phyloP scores from a whole-genome alignment of 1,284 basidiomycete species.

The Tausonia pullulans region DNA sequence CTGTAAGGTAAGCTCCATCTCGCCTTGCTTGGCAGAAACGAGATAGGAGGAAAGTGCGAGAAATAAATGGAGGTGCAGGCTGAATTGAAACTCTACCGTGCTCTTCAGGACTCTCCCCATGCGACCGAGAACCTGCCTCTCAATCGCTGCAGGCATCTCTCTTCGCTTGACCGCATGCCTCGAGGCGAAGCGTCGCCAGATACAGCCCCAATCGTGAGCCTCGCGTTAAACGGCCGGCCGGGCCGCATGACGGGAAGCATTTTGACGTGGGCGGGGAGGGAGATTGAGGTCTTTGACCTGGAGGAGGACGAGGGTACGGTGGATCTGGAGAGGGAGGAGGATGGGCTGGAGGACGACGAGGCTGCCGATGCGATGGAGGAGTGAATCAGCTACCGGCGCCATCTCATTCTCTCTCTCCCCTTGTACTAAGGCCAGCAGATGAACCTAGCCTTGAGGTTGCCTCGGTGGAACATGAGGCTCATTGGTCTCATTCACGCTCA shows the following conservation, averaged over 20 bases:
- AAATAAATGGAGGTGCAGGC: too few relatives aligned
- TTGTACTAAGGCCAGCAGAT: too few relatives aligned
- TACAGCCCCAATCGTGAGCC: neutral
- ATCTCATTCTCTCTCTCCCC: too few relatives aligned
- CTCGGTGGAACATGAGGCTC: too few relatives aligned
- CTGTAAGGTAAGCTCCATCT: too few relatives aligned
- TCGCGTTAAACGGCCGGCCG: slow-evolving; percentile 3
- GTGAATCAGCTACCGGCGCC: too few relatives aligned
- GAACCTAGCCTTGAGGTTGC: too few relatives aligned
- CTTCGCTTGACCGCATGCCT: slow-evolving; percentile 5
- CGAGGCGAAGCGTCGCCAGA: neutral
- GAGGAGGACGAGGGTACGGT: slow-evolving; percentile 20
- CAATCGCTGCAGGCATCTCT: neutral
- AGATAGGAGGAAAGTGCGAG: too few relatives aligned
- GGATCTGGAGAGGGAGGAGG: slow-evolving; percentile 14
- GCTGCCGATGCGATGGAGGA: too few relatives aligned
- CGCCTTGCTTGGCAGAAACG: too few relatives aligned
- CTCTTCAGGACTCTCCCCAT: neutral
- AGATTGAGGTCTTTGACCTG: slow-evolving; percentile 19
- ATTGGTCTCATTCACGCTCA: too few relatives aligned
- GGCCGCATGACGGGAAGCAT: slow-evolving; percentile 12
- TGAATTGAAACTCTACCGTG: too few relatives aligned
- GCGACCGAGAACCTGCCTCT: neutral
- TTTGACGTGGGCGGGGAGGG: slow-evolving; percentile 17
- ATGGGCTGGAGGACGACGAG: slow-evolving; percentile 8